These are phyloP conservation scores for Tylopilus intermedius DNA, from an alignment of 768 basidiomycete species.

Conservation along the genomic window DNA sequence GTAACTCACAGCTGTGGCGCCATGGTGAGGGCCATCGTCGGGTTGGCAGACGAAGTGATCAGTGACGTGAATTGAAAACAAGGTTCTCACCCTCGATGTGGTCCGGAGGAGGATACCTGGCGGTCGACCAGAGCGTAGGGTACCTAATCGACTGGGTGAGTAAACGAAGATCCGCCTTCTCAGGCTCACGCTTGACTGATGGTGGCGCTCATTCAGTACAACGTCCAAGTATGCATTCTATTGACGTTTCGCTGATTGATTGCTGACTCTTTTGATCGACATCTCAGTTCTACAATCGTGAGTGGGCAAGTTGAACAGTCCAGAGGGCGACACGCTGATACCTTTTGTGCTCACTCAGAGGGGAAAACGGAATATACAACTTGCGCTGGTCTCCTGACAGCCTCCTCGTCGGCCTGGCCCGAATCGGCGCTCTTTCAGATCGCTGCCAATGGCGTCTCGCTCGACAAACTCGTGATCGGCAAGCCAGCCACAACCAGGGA, in stretches of 20 bases:
- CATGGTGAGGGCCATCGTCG: constrained; percentile 12
- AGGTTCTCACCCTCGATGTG: constrained; percentile 21
- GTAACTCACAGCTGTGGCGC: constrained; percentile 15
- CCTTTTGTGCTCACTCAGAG: constrained; percentile 37
- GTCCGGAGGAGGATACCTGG: constrained; percentile 35
- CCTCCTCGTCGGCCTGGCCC: constrained; percentile 60
- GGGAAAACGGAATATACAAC: constrained; percentile 60
- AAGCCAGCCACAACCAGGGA: constrained; percentile 43
- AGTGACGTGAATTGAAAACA: background rate
- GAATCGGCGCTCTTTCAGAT: constrained; percentile 54
- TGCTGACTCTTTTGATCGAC: background rate
- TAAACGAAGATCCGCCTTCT: background rate
- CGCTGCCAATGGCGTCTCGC: constrained; percentile 39
- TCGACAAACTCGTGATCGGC: constrained; percentile 52
- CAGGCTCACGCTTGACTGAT: background rate
- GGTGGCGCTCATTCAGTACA: constrained; percentile 16
- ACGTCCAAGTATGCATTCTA: constrained; percentile 34
- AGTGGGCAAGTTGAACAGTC: background rate
- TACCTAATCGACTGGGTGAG: constrained; percentile 40
- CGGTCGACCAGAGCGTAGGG: constrained; percentile 35
- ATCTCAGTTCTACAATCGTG: constrained; percentile 29
- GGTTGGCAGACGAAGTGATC: background rate
- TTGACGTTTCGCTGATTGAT: background rate
- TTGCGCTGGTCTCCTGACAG: constrained; percentile 51
- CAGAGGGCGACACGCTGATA: background rate